Conservation (phyloP, 768 basidiomycete species). For the Wakefieldia striispora region DNA sequence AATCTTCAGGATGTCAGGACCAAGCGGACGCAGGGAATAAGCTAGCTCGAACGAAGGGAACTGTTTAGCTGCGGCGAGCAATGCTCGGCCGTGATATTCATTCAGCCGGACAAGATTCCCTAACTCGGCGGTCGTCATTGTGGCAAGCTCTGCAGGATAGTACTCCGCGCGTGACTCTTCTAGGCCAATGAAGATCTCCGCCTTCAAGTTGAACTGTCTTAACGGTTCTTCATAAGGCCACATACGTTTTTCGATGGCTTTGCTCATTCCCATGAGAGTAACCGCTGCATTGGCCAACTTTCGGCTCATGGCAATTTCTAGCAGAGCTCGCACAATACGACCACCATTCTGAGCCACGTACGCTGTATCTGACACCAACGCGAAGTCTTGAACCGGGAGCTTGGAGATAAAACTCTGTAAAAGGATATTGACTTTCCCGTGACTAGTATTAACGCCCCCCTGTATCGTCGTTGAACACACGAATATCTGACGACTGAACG, state of each 20-base stretch:
- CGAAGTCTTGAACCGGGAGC: constrained; percentile 86
- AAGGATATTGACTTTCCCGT: constrained; percentile 92
- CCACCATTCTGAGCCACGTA: constrained; percentile 95
- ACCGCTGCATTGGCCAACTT: constrained; percentile 85
- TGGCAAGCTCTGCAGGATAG: constrained; percentile 67
- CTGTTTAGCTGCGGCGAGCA: constrained; percentile 76
- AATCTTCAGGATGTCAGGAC: constrained; percentile 79
- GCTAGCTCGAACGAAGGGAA: constrained; percentile 73
- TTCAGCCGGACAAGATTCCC: constrained; percentile 86
- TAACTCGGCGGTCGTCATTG: constrained; percentile 61
- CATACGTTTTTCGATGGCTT: constrained; percentile 85
- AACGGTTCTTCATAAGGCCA: constrained; percentile 97
- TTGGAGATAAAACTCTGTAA: constrained; percentile 88
- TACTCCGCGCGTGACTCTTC: constrained; percentile 81
- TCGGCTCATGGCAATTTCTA: constrained; percentile 90
- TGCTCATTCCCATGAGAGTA: constrained; percentile 86
- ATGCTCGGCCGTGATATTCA: constrained; percentile 75
- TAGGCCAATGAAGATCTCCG: constrained; percentile 75
- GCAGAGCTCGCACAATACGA: constrained; percentile 88
- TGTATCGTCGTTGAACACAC: constrained; percentile 26
- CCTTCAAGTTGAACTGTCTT: constrained; percentile 73
- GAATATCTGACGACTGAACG: not conserved
- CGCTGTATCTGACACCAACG: constrained; percentile 90
- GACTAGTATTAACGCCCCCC: constrained; percentile 63
- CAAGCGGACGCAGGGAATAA: constrained; percentile 76